Evolutionary conservation across 2,329 filamentous ascomycete genomes (phyloP).

Genomic region (Apiospora marii): DNA sequence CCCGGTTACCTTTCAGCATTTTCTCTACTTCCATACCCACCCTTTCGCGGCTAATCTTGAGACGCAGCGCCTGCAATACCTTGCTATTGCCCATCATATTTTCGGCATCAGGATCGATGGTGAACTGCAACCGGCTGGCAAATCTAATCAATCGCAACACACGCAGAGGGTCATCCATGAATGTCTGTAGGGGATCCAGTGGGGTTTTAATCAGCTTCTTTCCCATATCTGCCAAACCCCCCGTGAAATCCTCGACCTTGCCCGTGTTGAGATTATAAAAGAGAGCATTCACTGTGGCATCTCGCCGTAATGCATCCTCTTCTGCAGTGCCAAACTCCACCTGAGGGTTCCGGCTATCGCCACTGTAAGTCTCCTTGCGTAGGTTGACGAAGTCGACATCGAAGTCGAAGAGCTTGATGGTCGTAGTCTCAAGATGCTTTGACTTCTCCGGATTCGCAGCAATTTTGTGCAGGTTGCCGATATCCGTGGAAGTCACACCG

Average conservation of each 20-base stretch:
- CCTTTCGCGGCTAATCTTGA: constrained; percentile 92
- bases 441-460: constrained; percentile 94
- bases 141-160: constrained; percentile 90
- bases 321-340: constrained; percentile 93
- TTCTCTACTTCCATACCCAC: constrained; percentile 90
- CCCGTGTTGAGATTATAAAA: constrained; percentile 92
- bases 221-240: constrained; percentile 78
- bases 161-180: constrained; percentile 90
- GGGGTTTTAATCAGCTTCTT: constrained; percentile 82
- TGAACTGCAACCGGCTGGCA: constrained; percentile 82
- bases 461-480: constrained; percentile 86
- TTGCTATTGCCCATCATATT: constrained; percentile 76
- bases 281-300: constrained; percentile 93
- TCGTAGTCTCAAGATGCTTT: constrained; percentile 93
- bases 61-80: constrained; percentile 80
- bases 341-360: constrained; percentile 87
- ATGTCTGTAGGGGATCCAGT: constrained; percentile 87
- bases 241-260: constrained; percentile 84
- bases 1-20: constrained; percentile 75
- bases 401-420: constrained; percentile 82
- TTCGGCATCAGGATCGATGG: constrained; percentile 75
- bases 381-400: constrained; percentile 96
- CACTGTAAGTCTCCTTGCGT: constrained; percentile 87
- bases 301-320: constrained; percentile 87
- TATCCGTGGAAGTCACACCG: constrained; percentile 61